Base-by-base conservation (phyloP, 345 rosid species). In the Brassica carinata region DNA sequence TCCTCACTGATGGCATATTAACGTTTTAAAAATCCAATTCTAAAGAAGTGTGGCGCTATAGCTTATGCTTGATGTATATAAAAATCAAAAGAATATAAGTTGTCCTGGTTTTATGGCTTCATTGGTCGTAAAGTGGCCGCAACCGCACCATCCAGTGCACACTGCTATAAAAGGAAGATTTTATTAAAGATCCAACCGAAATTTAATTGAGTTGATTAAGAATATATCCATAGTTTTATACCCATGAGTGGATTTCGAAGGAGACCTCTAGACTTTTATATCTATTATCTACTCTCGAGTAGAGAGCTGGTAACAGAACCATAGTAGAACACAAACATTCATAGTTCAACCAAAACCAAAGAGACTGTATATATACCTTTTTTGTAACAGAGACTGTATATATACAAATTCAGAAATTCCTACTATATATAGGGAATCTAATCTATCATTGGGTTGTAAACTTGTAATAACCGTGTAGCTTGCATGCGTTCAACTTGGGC, bases 71-170 rank as follows among this genome's bases (percentile, higher is more conserved):
- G 74, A 74, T 17, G 78, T 69, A 61, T 74, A 63, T 67, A 79
- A 64, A 34, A 76, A 76, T 62, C 17, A 80, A 80, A 81, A 79
- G 87, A 82, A 85, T 84, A 78, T 80, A 59, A 81, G 19, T 65
- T 65, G 40, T 77, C 79, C 71, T 79, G 48, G 64, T 68, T 80
- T 84, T 75, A 74, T 75, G 82, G 83, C 71, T 45, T 71, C 68
- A 84, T 80, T 81, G 72, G 82, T 19, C 79, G 62, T 75, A 80
- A 80, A 80, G 83, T 75, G 76, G 83, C 79, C 79, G 79, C 38
- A 69, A 75, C 83, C 79, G 76, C 79, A 80, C 75, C 71, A 80
- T 74, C 79, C 75, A 74, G 71, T 74, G 71, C 75, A 33, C 71
- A 69, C 18, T 69, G 40, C 7, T 62, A 67, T 67, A 5, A 59